A percentile compares a stretch with the other conserved stretches of the same genome.
Evolutionary conservation across 106 monocot genomes (phyloP).

Genomic region (Agapanthus africanus): DNA sequence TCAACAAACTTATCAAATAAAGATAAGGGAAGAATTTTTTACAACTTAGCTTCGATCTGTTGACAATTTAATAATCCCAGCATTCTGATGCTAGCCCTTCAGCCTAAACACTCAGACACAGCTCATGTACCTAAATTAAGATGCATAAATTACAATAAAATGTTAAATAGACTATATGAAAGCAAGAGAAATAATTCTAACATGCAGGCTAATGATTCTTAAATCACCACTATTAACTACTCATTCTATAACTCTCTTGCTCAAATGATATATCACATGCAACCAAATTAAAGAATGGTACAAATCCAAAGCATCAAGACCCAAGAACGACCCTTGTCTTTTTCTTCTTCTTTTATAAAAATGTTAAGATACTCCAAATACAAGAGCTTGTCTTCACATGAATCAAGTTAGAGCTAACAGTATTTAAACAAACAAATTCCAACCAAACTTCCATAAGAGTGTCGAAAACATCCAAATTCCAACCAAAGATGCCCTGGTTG

Average conservation of each 20-base stretch:
- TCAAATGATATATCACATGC: neutral
- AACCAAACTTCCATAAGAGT: neutral
- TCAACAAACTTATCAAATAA: too few relatives aligned
- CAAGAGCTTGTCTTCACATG: neutral
- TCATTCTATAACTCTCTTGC: neutral
- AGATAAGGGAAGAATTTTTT: too few relatives aligned
- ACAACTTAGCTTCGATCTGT: too few relatives aligned
- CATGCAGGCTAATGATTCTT: neutral
- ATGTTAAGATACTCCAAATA: neutral
- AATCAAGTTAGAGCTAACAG: neutral
- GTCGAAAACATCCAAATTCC: neutral
- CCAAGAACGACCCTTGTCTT: neutral
- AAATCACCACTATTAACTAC: neutral
- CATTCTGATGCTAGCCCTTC: too few relatives aligned
- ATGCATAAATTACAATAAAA: slow-evolving; percentile 2
- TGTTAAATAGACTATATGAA: neutral
- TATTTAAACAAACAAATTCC: neutral
- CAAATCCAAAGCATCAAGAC: neutral
- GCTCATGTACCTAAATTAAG: neutral
- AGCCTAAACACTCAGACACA: neutral
- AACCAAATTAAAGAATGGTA: neutral
- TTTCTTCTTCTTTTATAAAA: too few relatives aligned
- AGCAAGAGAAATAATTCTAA: neutral
- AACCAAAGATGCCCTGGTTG: neutral
- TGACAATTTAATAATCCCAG: too few relatives aligned